phyloP scores from a whole-genome alignment of 441 rosid species.

The Breynia disticha region DNA sequence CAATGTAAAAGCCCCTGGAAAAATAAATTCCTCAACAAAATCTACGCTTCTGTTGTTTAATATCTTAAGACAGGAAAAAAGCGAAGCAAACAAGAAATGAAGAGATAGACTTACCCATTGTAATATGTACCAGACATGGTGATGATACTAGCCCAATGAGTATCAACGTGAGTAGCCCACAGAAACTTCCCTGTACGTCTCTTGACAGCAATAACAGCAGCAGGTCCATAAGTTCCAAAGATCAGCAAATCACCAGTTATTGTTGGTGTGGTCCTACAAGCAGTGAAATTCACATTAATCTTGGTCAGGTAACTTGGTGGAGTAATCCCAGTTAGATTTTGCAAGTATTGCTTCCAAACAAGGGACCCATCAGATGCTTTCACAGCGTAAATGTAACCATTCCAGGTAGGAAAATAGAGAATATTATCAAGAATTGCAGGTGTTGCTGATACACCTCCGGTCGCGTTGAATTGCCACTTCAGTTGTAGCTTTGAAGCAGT shows the following conservation, averaged over 20 bases:
- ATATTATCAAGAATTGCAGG: constrained; percentile 25
- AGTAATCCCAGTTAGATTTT: constrained; percentile 18
- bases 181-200: constrained; percentile 30
- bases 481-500: constrained; percentile 20
- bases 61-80: too few relatives aligned
- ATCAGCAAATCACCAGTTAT: constrained; percentile 26
- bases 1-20: constrained; percentile 23
- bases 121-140: constrained; percentile 39
- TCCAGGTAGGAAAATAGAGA: constrained; percentile 40
- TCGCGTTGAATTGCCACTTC: constrained; percentile 32
- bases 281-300: constrained; percentile 20
- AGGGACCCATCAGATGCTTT: constrained; percentile 24
- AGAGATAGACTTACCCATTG: constrained; percentile 19
- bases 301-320: constrained; percentile 2
- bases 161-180: constrained; percentile 33
- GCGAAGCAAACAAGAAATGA: too few relatives aligned
- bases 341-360: constrained; percentile 27
- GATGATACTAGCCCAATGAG: constrained; percentile 16
- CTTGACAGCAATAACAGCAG: constrained; percentile 28
- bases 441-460: constrained; percentile 28
- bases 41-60: too few relatives aligned
- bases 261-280: constrained; percentile 24
- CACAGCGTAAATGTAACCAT: constrained; percentile 30
- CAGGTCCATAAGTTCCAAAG: constrained; percentile 31
- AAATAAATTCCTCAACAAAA: background rate